Conservation (phyloP, 768 basidiomycete genomes). For the Vishniacozyma victoriae region DNA sequence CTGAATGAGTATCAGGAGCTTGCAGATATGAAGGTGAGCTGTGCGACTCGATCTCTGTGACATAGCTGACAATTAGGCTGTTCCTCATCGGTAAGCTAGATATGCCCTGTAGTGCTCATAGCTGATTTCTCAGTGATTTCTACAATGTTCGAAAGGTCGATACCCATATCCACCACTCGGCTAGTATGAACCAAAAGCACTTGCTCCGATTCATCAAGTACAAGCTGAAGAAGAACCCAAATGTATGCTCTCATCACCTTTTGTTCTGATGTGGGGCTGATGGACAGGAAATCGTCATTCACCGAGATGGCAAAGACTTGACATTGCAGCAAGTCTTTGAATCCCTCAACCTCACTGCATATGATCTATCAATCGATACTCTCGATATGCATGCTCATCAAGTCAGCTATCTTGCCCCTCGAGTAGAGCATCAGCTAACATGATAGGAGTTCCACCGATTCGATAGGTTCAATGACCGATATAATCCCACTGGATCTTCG, state of each 20-base stretch:
- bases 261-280: background rate
- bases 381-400: slow-evolving; percentile 99
- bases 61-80: slow-evolving; percentile 51
- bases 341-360: slow-evolving; percentile 87
- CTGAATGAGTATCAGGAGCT: slow-evolving; percentile 90
- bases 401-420: slow-evolving; percentile 43
- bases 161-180: slow-evolving; percentile 97
- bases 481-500: slow-evolving; percentile 91
- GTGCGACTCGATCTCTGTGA: background rate
- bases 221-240: slow-evolving; percentile 45
- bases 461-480: slow-evolving; percentile 96
- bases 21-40: slow-evolving; percentile 86
- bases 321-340: slow-evolving; percentile 90
- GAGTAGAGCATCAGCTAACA: background rate
- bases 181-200: slow-evolving; percentile 99
- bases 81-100: slow-evolving; percentile 66
- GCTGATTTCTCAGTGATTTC: slow-evolving; percentile 66
- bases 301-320: slow-evolving; percentile 81
- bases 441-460: slow-evolving; percentile 88
- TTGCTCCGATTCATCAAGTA: slow-evolving; percentile 95
- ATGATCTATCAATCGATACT: slow-evolving; percentile 97
- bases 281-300: slow-evolving; percentile 86
- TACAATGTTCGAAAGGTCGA: slow-evolving; percentile 98
- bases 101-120: background rate
- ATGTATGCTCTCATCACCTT: slow-evolving; percentile 18